phyloP scores from a whole-genome alignment of 2,329 filamentous ascomycete species.

The Pseudopithomyces maydicus region DNA sequence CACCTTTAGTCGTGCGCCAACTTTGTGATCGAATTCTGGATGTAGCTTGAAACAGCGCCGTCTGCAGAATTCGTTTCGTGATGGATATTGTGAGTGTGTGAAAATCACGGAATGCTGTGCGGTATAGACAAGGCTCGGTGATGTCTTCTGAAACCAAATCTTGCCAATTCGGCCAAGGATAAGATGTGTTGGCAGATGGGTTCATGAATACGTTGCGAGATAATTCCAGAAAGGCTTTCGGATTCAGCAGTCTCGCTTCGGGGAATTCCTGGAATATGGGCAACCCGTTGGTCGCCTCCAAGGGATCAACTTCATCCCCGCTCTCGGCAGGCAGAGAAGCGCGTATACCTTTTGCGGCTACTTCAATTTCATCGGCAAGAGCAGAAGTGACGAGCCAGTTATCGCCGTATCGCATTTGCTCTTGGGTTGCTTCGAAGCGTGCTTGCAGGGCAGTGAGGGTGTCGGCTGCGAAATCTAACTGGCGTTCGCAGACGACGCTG shows the following conservation, averaged over 20 bases:
- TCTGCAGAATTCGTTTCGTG: slow-evolving; percentile 72
- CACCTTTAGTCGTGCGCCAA: slow-evolving; percentile 30
- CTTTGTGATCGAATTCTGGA: slow-evolving; percentile 65
- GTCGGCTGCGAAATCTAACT: slow-evolving; percentile 72
- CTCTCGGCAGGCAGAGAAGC: slow-evolving; percentile 23
- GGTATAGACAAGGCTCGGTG: slow-evolving; percentile 68
- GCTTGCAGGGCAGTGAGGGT: slow-evolving; percentile 69
- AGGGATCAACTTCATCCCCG: slow-evolving; percentile 11
- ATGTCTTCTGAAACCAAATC: slow-evolving; percentile 28
- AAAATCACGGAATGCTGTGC: slow-evolving; percentile 78
- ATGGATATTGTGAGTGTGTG: slow-evolving; percentile 69
- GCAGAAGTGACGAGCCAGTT: slow-evolving; percentile 67
- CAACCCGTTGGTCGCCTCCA: background rate
- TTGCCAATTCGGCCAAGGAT: slow-evolving; percentile 41
- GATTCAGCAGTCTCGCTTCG: slow-evolving; percentile 37
- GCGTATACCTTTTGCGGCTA: slow-evolving; percentile 19
- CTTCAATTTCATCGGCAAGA: slow-evolving; percentile 43
- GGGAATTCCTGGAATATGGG: slow-evolving; percentile 37
- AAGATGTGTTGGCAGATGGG: slow-evolving; percentile 27
- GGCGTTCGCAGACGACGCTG: slow-evolving; percentile 65
- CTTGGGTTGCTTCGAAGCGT: slow-evolving; percentile 62
- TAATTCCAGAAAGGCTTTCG: slow-evolving; percentile 33
- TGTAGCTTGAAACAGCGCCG: slow-evolving; percentile 71
- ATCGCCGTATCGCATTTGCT: slow-evolving; percentile 65
- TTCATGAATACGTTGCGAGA: slow-evolving; percentile 46